Conservation (phyloP, 768 basidiomycete genomes). For the Lyophyllum shimeji region DNA sequence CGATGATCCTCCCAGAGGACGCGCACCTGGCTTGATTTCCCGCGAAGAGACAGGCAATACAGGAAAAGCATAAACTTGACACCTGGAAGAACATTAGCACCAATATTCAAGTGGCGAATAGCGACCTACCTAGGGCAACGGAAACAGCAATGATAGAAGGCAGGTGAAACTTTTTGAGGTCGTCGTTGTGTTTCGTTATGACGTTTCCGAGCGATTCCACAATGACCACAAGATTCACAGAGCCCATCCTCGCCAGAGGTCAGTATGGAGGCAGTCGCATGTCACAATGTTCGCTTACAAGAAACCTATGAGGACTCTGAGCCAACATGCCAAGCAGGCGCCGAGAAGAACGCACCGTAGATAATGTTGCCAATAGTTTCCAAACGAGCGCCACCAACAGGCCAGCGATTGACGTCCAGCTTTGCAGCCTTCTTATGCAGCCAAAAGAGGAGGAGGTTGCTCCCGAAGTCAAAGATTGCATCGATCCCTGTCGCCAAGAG, state of each 20-base stretch:
- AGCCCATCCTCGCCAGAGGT: constrained; percentile 65
- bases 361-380: constrained; percentile 89
- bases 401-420: constrained; percentile 87
- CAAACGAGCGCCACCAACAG: constrained; percentile 85
- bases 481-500: constrained; percentile 90
- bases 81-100: constrained; percentile 36
- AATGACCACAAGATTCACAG: constrained; percentile 88
- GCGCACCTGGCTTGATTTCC: constrained; percentile 85
- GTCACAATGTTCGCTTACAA: constrained; percentile 30
- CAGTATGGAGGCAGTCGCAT: background rate
- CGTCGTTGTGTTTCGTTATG: constrained; percentile 50
- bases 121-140: constrained; percentile 68
- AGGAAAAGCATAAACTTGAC: constrained; percentile 87
- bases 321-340: background rate
- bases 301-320: constrained; percentile 37
- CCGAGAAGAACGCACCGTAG: constrained; percentile 52
- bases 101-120: background rate
- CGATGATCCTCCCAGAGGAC: constrained; percentile 98
- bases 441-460: constrained; percentile 79
- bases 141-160: constrained; percentile 82
- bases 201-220: constrained; percentile 84
- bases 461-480: constrained; percentile 80
- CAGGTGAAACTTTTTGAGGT: constrained; percentile 68
- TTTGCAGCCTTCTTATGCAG: constrained; percentile 69
- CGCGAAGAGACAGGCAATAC: constrained; percentile 79